These are phyloP conservation scores for Eimeria acervulina DNA, from an alignment of 169 alveolate species.

Conservation along the genomic window DNA sequence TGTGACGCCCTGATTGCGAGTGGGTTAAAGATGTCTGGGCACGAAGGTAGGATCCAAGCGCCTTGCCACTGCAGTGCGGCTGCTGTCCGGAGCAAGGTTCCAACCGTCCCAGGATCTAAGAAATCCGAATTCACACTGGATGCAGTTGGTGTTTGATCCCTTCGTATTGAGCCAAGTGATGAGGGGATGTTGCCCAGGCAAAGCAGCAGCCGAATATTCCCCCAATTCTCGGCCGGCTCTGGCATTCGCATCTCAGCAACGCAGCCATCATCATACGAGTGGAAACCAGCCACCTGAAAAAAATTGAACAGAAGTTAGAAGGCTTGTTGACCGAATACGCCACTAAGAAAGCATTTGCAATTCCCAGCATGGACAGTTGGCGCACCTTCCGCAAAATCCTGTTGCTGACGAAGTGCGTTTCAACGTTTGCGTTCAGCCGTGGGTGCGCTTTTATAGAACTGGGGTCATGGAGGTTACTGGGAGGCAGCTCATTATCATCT, in stretches of 20 bases:
- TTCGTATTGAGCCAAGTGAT: neutral
- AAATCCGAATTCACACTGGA: neutral
- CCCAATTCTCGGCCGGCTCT: constrained; percentile 51
- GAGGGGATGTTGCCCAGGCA: constrained; percentile 78
- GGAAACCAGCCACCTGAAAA: constrained; percentile 79
- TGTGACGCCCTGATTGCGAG: constrained; percentile 80
- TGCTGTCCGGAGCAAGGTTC: constrained; percentile 78
- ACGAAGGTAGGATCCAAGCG: constrained; percentile 80
- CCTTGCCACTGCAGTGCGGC: constrained; percentile 84
- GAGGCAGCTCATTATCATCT: neutral
- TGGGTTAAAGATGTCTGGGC: constrained; percentile 79
- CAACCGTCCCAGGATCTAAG: constrained; percentile 5
- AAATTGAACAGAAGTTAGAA: neutral
- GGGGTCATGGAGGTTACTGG: neutral
- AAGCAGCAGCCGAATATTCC: constrained; percentile 65
- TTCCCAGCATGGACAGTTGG: neutral
- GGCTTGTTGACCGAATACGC: neutral
- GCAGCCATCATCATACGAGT: constrained; percentile 79
- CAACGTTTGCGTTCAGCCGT: constrained; percentile 1
- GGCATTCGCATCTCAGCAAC: constrained; percentile 81
- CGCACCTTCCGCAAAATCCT: constrained; percentile 78
- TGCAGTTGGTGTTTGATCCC: neutral
- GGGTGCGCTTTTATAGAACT: neutral
- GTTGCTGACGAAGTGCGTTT: constrained; percentile 75
- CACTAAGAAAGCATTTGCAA: neutral